Evolutionary conservation across 2,329 filamentous ascomycete genomes (phyloP).

Genomic region (Cercospora sojina): DNA sequence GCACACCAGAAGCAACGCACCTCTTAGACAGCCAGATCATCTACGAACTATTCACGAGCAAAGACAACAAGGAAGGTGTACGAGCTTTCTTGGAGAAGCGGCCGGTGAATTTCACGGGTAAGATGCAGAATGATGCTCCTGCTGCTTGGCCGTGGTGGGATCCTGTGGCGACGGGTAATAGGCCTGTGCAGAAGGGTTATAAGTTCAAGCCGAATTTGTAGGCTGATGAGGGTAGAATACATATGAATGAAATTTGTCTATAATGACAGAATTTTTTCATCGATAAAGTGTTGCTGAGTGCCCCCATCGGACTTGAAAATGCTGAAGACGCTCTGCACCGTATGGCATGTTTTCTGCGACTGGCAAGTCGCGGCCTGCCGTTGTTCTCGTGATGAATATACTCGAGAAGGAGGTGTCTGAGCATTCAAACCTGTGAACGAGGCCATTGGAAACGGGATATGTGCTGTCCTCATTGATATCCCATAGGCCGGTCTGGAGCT

Average conservation of each 20-base stretch:
- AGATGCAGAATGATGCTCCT: constrained; percentile 60
- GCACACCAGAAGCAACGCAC: constrained; percentile 66
- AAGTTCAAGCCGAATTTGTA: constrained; percentile 35
- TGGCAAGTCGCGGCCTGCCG: not conserved
- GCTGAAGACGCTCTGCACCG: not conserved
- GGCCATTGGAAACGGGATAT: not conserved
- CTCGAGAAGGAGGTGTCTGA: not conserved
- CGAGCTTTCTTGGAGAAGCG: constrained; percentile 69
- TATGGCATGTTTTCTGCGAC: not conserved
- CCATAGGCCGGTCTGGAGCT: not conserved
- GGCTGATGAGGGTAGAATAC: not conserved
- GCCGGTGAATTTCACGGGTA: constrained; percentile 60
- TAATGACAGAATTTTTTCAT: not conserved
- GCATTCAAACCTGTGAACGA: not conserved
- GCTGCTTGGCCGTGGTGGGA: constrained; percentile 68
- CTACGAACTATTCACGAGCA: constrained; percentile 58
- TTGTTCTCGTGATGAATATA: not conserved
- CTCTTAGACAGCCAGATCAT: constrained; percentile 67
- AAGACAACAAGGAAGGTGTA: constrained; percentile 67
- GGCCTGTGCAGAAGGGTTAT: constrained; percentile 38
- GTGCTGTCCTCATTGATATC: not conserved
- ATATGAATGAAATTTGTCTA: not conserved
- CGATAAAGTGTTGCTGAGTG: not conserved
- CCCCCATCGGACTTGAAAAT: not conserved
- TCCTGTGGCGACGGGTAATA: constrained; percentile 50